Evolutionary conservation across 2,329 filamentous ascomycete species (phyloP), one percentile per base, ranked within the genome.

Genomic region (Sporothrix sp.): DNA sequence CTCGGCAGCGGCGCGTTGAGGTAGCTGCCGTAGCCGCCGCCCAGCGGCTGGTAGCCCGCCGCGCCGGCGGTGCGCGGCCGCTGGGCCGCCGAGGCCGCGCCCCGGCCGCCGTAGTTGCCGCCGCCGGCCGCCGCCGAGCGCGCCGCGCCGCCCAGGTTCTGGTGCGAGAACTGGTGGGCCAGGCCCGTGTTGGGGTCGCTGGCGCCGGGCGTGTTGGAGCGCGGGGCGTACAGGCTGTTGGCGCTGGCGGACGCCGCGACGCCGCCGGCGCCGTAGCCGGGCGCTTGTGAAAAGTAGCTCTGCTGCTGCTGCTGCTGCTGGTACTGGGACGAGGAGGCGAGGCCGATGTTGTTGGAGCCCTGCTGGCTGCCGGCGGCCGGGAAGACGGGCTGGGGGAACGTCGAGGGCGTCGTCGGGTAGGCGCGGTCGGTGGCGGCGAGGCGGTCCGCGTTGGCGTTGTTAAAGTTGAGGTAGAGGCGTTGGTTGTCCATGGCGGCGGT

Each of bases 151-250:
- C 86, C 84, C 36, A 97, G 77, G 66, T 96, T 95, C 73, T 97
- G 91, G 68, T 96, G 89, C 52, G 91, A 94, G 68, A 97, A 95
- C 66, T 98, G 93, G 65, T 96, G 88, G 54, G 90, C 89, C 40
- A 97, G 78, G 27, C 89, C 90, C 61, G 88, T 93, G 60, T 91
- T 94, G 59, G 84, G 85, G 63, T 96, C 89, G 62, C 56, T 46
- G 14, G 78, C 71, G 52, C 75, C 78, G 5, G 79, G 77, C 3
- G 78, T 75, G 60, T 74, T 75, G 59, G 76, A 73, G 54, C 76
- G 70, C 54, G 69, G 70, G 62, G 76, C 75, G 58, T 76, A 70
- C 3, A 58, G 52, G n/a, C 63, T 64, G 54, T 58, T 61, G 37
- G 47, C 40, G 30, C 46, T 50, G 28, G 28, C 21, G 13, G 51